A percentile compares a stretch with the other conserved stretches of the same genome.
These are phyloP conservation scores for Poa annua DNA, from an alignment of 176 grass and related monocot species.

Conservation along the genomic window DNA sequence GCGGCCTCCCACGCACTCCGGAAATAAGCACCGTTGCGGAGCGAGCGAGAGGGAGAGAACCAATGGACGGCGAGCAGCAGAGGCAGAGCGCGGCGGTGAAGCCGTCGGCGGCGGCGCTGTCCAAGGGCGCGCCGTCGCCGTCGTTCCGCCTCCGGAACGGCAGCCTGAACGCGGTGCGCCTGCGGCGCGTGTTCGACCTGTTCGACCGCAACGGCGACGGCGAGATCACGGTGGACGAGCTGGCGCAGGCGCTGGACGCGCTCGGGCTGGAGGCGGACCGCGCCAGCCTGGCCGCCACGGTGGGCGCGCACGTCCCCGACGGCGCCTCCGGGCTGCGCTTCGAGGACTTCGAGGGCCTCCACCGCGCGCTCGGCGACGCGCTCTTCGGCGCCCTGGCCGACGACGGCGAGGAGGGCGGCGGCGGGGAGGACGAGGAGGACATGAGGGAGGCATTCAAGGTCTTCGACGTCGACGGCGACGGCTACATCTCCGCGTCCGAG, in stretches of 20 bases:
- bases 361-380: constrained; percentile 63
- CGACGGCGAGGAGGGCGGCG: background rate
- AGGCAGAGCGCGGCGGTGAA: constrained; percentile 35
- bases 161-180: constrained; percentile 72
- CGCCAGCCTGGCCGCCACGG: constrained; percentile 40
- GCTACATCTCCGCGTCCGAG: constrained; percentile 71
- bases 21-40: constrained; percentile 12
- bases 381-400: constrained; percentile 48
- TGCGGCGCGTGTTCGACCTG: constrained; percentile 75
- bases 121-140: constrained; percentile 44
- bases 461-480: constrained; percentile 76
- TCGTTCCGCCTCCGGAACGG: constrained; percentile 80
- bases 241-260: constrained; percentile 71
- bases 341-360: constrained; percentile 66
- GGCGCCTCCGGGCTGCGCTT: constrained; percentile 60
- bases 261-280: constrained; percentile 66
- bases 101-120: constrained; percentile 39
- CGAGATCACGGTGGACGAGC: constrained; percentile 79
- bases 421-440: constrained; percentile 47
- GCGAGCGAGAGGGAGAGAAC: background rate
- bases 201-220: constrained; percentile 87
- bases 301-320: constrained; percentile 52
- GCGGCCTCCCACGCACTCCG: constrained; percentile 1
- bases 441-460: constrained; percentile 81
- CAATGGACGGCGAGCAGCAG: constrained; percentile 19